phyloP scores from a whole-genome alignment of 2,329 filamentous ascomycete genomes.

The Biscogniauxia marginata region DNA sequence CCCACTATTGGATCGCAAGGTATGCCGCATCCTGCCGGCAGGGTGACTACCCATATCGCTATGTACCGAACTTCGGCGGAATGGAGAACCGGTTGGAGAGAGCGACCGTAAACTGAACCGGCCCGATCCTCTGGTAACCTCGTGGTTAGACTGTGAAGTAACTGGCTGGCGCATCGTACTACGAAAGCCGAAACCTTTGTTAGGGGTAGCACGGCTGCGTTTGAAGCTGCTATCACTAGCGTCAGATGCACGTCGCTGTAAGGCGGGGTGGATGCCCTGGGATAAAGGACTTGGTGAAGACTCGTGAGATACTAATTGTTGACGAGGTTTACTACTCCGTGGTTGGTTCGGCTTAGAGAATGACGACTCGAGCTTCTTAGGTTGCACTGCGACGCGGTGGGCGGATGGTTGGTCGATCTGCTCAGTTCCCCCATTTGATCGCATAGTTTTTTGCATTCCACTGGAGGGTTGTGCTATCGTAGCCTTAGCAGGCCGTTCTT shows the following conservation, averaged over 20 bases:
- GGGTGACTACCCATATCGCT: conserved; percentile 40
- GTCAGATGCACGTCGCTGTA: conserved; percentile 58
- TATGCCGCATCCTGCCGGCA: conserved; percentile 43
- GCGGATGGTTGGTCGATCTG: conserved; percentile 4
- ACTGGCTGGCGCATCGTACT: conserved; percentile 66
- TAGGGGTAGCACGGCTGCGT: conserved; percentile 51
- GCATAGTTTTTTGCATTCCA: conserved; percentile 32
- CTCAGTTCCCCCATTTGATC: conserved; percentile 12
- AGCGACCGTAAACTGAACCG: conserved; percentile 69
- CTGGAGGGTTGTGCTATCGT: conserved; percentile 8
- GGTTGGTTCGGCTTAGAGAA: conserved; percentile 11
- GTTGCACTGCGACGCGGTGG: conserved; percentile 8
- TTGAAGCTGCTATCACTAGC: conserved; percentile 83
- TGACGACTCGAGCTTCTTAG: conserved; percentile 6
- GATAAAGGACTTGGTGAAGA: conserved; percentile 9
- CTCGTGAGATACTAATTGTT: conserved; percentile 5
- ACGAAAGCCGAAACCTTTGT: conserved; percentile 61
- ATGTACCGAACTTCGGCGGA: conserved; percentile 43
- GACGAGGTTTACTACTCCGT: conserved; percentile 5
- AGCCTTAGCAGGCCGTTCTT: conserved; percentile 25
- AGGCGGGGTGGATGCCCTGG: conserved; percentile 26
- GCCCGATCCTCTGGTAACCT: conserved; percentile 47
- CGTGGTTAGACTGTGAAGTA: conserved; percentile 34
- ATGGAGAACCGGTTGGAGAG: conserved; percentile 62
- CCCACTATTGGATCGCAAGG: conserved; percentile 40